Conservation (phyloP, 2,329 filamentous ascomycete genomes). For the Penicillium expansum region DNA sequence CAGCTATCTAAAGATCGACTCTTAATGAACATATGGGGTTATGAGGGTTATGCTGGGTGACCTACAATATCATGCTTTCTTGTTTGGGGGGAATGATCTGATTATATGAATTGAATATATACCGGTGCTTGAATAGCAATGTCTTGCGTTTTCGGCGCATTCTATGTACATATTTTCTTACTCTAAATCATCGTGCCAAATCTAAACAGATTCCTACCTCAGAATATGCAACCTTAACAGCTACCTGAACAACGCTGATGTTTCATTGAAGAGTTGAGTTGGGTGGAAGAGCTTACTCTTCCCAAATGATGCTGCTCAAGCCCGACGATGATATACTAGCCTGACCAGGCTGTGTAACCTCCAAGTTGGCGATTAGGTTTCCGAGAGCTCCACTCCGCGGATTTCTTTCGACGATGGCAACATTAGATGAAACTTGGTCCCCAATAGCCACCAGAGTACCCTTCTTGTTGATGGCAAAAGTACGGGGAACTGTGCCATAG, state of each 20-base stretch:
- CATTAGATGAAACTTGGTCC: neutral
- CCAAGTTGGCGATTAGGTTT: neutral
- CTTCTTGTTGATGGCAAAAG: neutral
- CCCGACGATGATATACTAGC: neutral
- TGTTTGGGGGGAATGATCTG: no score
- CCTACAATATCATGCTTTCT: no score
- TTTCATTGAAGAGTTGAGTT: neutral
- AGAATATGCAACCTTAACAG: neutral
- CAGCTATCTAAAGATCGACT: no score
- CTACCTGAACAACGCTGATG: no score
- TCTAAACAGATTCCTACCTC: neutral
- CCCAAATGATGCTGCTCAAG: neutral
- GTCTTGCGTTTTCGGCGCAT: neutral
- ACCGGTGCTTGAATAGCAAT: no score
- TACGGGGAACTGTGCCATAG: neutral
- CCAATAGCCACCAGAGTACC: neutral
- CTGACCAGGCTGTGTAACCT: neutral
- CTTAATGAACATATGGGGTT: no score
- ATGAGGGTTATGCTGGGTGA: no score
- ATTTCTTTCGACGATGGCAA: neutral
- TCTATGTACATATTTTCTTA: neutral
- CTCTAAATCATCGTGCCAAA: neutral
- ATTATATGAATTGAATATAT: no score
- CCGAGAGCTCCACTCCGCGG: neutral
- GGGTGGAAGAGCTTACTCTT: neutral